Conservation (phyloP, 1,284 basidiomycete genomes). For the Microbotryum saponariae region DNA sequence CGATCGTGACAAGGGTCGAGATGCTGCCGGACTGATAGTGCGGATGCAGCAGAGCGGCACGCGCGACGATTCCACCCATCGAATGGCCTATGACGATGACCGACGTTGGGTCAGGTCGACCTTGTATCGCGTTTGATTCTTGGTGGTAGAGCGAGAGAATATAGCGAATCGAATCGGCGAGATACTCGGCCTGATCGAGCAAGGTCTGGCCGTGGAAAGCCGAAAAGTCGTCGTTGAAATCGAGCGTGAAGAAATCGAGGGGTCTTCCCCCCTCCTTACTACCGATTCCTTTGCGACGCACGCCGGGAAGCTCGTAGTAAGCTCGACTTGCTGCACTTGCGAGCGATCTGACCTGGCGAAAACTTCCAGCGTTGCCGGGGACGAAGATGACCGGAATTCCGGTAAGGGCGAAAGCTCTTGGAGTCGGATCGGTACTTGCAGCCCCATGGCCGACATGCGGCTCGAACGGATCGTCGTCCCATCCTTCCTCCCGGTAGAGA, state of each 20-base stretch:
- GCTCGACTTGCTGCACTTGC: slow-evolving; percentile 81
- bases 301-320: slow-evolving; percentile 55
- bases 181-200: slow-evolving; percentile 70
- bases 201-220: slow-evolving; percentile 89
- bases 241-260: slow-evolving; percentile 80
- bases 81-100: slow-evolving; percentile 86
- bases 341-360: slow-evolving; percentile 86
- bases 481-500: slow-evolving; percentile 84
- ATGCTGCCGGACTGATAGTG: slow-evolving; percentile 44
- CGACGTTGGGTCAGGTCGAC: slow-evolving; percentile 31
- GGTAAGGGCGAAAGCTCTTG: slow-evolving; percentile 41
- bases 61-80: slow-evolving; percentile 95
- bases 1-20: slow-evolving; percentile 83
- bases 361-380: slow-evolving; percentile 94
- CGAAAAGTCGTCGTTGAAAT: slow-evolving; percentile 95
- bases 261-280: slow-evolving; percentile 43
- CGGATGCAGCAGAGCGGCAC: slow-evolving; percentile 55
- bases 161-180: slow-evolving; percentile 62
- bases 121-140: slow-evolving; percentile 1
- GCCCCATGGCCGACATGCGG: neutral
- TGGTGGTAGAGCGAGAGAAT: slow-evolving; percentile 65
- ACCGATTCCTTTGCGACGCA: slow-evolving; percentile 44
- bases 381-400: slow-evolving; percentile 85
- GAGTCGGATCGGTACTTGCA: neutral
- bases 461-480: slow-evolving; percentile 51